Evolutionary conservation across 805 yeast species (phyloP).

Genomic region (Starmerella sp.): DNA sequence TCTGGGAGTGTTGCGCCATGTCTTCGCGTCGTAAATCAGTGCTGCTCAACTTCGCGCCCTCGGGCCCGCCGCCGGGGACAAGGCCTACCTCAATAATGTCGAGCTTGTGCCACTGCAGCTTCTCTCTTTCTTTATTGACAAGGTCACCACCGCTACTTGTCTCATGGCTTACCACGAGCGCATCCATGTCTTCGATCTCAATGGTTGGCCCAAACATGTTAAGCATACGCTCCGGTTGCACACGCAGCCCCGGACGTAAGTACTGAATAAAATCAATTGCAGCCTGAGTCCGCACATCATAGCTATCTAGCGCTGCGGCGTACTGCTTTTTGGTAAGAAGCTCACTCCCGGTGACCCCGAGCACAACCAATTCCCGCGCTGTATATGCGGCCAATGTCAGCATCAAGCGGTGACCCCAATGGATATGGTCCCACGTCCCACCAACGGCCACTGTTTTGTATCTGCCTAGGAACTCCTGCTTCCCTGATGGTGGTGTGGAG

Average conservation of each 20-base stretch:
- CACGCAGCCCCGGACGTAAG: slow-evolving; percentile 37
- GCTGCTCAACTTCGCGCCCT: slow-evolving; percentile 65
- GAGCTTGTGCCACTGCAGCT: slow-evolving; percentile 44
- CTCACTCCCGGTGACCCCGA: slow-evolving; percentile 75
- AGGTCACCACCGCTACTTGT: slow-evolving; percentile 61
- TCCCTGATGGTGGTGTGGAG: background rate
- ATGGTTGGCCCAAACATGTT: slow-evolving; percentile 96
- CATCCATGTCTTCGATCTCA: slow-evolving; percentile 56
- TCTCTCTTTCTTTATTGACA: slow-evolving; percentile 55
- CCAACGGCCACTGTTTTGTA: slow-evolving; percentile 47
- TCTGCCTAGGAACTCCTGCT: background rate
- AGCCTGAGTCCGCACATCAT: slow-evolving; percentile 37
- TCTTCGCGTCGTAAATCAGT: slow-evolving; percentile 54
- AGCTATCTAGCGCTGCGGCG: slow-evolving; percentile 51
- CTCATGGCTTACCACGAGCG: slow-evolving; percentile 71
- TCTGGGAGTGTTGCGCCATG: slow-evolving; percentile 11
- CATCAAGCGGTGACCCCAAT: slow-evolving; percentile 86
- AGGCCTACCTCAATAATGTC: slow-evolving; percentile 53
- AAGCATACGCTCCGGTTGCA: slow-evolving; percentile 51
- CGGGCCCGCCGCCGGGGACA: slow-evolving; percentile 34
- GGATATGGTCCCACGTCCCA: slow-evolving; percentile 94
- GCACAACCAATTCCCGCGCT: slow-evolving; percentile 43
- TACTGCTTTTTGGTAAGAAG: slow-evolving; percentile 66
- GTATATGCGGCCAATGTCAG: slow-evolving; percentile 61
- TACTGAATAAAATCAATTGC: slow-evolving; percentile 42